Conservation (phyloP, 2,329 filamentous ascomycete species). For the Aspergillus brunneoviolaceus region DNA sequence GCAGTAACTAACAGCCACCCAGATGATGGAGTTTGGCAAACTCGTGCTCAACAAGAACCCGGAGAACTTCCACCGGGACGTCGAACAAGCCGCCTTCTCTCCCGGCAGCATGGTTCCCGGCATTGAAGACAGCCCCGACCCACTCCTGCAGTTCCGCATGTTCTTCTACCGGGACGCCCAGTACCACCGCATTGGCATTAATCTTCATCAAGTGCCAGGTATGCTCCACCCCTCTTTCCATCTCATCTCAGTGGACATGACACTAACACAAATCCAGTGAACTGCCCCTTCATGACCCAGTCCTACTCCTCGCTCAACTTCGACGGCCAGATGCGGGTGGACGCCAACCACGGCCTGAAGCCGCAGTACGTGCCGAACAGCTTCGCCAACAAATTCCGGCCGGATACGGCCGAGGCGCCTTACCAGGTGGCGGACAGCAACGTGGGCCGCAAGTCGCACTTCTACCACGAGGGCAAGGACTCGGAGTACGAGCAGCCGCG, state of each 20-base stretch:
- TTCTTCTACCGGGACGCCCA: conserved; percentile 54
- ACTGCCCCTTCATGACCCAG: conserved; percentile 52
- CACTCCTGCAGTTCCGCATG: conserved; percentile 51
- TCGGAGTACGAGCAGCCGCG: conserved; percentile 54
- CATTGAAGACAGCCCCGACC: conserved; percentile 51
- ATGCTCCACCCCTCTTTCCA: neutral
- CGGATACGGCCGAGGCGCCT: conserved; percentile 52
- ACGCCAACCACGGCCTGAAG: conserved; percentile 50
- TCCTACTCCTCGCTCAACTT: conserved; percentile 51
- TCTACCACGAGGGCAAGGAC: conserved; percentile 55
- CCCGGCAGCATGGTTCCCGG: conserved; percentile 54
- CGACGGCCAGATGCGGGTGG: conserved; percentile 50
- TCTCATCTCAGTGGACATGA: neutral
- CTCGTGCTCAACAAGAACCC: conserved; percentile 56
- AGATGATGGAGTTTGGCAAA: conserved; percentile 49
- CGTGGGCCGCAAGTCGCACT: conserved; percentile 54
- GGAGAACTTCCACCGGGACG: conserved; percentile 53
- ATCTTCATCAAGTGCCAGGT: conserved; percentile 51
- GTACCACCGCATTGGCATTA: conserved; percentile 54
- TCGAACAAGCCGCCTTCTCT: conserved; percentile 54
- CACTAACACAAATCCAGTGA: conserved; percentile 10
- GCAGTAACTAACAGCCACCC: neutral
- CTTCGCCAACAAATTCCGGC: conserved; percentile 53
- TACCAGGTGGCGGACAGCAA: conserved; percentile 52
- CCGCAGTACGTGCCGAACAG: conserved; percentile 55